phyloP scores from a whole-genome alignment of 495 filamentous ascomycete species.

The Aspergillus bridgeri region DNA sequence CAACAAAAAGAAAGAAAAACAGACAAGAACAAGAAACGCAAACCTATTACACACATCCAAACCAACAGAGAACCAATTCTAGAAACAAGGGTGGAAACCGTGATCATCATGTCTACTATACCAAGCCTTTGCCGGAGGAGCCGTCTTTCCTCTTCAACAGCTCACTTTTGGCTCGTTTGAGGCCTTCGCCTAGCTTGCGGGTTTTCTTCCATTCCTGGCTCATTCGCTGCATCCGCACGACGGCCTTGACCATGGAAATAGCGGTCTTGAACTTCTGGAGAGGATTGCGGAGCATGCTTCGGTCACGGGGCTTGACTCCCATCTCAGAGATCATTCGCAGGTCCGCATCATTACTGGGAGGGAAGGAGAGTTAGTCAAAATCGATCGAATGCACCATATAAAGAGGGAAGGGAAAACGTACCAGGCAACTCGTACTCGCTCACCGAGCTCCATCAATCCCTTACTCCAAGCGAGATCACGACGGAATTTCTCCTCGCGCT shows the following conservation, averaged over 20 bases:
- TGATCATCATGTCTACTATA: slow-evolving; percentile 2
- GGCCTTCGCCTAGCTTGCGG: slow-evolving; percentile 43
- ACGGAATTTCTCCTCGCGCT: slow-evolving; percentile 76
- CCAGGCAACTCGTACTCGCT: slow-evolving; percentile 75
- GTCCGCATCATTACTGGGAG: slow-evolving; percentile 80
- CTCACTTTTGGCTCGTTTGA: slow-evolving; percentile 45
- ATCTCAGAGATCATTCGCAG: slow-evolving; percentile 79
- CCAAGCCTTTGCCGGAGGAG: slow-evolving; percentile 25
- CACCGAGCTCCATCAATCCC: slow-evolving; percentile 71
- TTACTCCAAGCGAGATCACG: slow-evolving; percentile 76
- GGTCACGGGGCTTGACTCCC: slow-evolving; percentile 53
- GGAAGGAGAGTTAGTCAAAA: slow-evolving; percentile 19
- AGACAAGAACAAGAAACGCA: slow-evolving; percentile 1
- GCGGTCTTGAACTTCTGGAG: slow-evolving; percentile 48
- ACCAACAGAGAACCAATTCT: slow-evolving; percentile 6
- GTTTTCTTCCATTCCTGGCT: slow-evolving; percentile 48
- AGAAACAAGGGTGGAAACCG: background rate
- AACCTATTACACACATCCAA: background rate
- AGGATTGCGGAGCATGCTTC: slow-evolving; percentile 28
- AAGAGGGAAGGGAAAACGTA: slow-evolving; percentile 47
- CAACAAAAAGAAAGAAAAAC: slow-evolving; percentile 6
- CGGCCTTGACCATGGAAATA: slow-evolving; percentile 50
- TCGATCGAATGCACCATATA: slow-evolving; percentile 10
- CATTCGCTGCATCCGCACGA: slow-evolving; percentile 53
- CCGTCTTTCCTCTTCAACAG: slow-evolving; percentile 41